Evolutionary conservation across 306 rosid genomes (phyloP).

Genomic region (Pueraria montana): DNA sequence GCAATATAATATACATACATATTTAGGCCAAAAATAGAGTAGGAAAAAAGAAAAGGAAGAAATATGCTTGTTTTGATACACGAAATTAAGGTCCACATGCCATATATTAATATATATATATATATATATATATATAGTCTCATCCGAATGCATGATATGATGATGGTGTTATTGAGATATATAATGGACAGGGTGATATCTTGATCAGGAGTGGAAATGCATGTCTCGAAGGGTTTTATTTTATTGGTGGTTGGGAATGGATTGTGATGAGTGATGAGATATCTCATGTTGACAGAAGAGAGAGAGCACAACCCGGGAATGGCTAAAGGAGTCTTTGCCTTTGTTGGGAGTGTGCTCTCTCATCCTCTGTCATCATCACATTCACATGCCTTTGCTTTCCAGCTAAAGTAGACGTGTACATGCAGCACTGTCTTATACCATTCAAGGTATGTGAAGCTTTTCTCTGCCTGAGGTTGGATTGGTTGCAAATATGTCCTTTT

Average conservation of each 20-base stretch:
- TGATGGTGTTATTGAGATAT: not conserved
- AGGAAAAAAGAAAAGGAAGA: not conserved
- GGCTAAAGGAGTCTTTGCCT: conserved; percentile 59
- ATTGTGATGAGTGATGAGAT: conserved; percentile 39
- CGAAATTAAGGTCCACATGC: not conserved
- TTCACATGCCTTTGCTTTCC: not conserved
- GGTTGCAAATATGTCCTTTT: not conserved
- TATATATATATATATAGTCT: not conserved
- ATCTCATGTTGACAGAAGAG: conserved; percentile 94
- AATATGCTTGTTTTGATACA: not conserved
- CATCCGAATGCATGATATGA: not conserved
- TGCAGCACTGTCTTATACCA: conserved; percentile 13
- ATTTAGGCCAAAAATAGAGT: not conserved
- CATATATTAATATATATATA: not conserved
- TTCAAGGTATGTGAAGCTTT: conserved; percentile 31
- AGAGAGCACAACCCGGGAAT: conserved; percentile 87
- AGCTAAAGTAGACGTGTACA: not conserved
- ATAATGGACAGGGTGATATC: not conserved
- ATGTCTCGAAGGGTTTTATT: conserved; percentile 20
- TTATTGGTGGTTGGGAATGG: conserved; percentile 2
- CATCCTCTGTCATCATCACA: conserved; percentile 77
- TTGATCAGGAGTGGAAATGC: not conserved
- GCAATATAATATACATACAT: not conserved
- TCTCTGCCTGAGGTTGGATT: not conserved
- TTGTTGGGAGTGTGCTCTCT: conserved; percentile 88